phyloP scores from a whole-genome alignment of 257 asterid genomes.

The Phtheirospermum japonicum region DNA sequence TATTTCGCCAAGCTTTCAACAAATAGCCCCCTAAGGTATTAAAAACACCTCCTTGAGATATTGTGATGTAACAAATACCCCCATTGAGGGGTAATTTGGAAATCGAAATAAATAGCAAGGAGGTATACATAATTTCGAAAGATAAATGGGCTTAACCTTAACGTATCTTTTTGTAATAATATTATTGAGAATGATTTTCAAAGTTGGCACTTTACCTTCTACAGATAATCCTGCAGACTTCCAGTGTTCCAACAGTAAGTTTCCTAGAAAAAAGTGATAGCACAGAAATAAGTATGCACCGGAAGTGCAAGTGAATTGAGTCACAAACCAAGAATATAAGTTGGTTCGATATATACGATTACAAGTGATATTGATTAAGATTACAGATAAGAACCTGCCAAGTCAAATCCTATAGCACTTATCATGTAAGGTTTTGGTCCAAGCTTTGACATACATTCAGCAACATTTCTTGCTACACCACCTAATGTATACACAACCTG shows the following conservation, averaged over 20 bases:
- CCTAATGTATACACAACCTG: slow-evolving; percentile 76
- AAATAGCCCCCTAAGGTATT: background rate
- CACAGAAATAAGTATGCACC: background rate
- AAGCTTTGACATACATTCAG: slow-evolving; percentile 92
- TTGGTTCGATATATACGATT: background rate
- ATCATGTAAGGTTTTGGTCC: slow-evolving; percentile 84
- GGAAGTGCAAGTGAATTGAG: background rate
- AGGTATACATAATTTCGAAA: too few species aligned
- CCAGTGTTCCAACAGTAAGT: slow-evolving; percentile 78
- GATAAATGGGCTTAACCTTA: too few species aligned
- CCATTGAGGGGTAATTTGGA: too few species aligned
- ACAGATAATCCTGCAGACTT: slow-evolving; percentile 61
- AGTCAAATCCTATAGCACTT: slow-evolving; percentile 80
- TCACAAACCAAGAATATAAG: background rate
- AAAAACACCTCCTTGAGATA: too few species aligned
- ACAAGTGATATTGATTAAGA: background rate
- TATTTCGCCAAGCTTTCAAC: too few species aligned
- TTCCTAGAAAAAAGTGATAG: slow-evolving; percentile 43
- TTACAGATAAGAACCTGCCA: slow-evolving; percentile 61
- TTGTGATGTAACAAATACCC: too few species aligned
- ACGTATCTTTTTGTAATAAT: background rate
- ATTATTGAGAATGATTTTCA: background rate
- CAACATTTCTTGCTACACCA: slow-evolving; percentile 95
- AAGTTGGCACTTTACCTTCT: slow-evolving; percentile 48
- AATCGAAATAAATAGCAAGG: too few species aligned